Percentiles rank a stretch among this genome's conserved stretches.
phyloP scores from a whole-genome alignment of 73 alveolate genomes.

The Paramecium primaurelia region DNA sequence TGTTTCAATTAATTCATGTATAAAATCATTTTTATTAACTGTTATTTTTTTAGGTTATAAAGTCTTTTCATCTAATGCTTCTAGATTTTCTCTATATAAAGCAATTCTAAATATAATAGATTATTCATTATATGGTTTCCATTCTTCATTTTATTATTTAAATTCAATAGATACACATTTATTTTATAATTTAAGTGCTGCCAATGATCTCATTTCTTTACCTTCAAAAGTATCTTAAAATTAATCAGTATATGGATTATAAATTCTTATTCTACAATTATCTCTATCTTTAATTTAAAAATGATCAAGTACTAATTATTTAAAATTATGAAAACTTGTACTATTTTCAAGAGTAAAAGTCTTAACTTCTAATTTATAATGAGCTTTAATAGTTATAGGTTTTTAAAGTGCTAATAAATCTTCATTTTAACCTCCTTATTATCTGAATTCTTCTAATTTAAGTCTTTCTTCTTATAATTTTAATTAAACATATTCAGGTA shows the following conservation, averaged over 20 bases:
- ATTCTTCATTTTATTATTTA: conserved; percentile 17
- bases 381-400: background rate
- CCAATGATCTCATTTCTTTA: conserved; percentile 26
- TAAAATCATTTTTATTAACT: background rate
- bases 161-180: background rate
- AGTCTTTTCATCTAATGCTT: conserved; percentile 35
- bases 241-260: conserved; percentile 55
- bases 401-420: background rate
- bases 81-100: conserved; percentile 1
- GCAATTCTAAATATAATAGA: conserved; percentile 1
- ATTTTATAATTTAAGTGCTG: background rate
- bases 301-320: background rate
- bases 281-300: conserved; percentile 16
- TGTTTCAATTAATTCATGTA: conserved; percentile 26
- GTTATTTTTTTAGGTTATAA: background rate
- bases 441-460: conserved; percentile 61
- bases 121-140: conserved; percentile 46
- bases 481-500: conserved; percentile 63
- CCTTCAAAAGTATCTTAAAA: conserved; percentile 48
- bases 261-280: conserved; percentile 43
- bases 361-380: background rate
- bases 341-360: background rate
- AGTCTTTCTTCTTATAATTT: conserved; percentile 68
- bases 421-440: conserved; percentile 61
- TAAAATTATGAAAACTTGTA: background rate